phyloP scores from a whole-genome alignment of 2,329 filamentous ascomycete genomes.

The Penicillium sclerotigenum region DNA sequence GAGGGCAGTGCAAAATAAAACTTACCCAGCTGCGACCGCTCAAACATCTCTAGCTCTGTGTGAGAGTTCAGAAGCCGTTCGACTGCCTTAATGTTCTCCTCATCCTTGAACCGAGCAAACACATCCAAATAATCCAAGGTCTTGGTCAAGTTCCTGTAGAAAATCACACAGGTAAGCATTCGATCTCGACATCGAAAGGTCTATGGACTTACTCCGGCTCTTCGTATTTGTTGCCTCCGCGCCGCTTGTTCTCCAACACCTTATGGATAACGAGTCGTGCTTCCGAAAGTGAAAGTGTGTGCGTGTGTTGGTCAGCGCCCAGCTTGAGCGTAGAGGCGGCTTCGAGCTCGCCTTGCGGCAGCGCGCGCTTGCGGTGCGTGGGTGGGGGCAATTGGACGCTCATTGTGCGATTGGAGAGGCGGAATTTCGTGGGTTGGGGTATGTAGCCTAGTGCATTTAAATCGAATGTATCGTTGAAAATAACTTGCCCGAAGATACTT shows the following conservation, averaged over 20 bases:
- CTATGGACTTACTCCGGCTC: constrained; percentile 68
- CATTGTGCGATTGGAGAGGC: constrained; percentile 19
- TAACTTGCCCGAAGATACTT: not conserved
- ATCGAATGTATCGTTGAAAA: not conserved
- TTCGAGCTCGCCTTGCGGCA: constrained; percentile 69
- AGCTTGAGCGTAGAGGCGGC: constrained; percentile 76
- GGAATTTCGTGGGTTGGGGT: not conserved
- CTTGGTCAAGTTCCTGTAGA: constrained; percentile 66
- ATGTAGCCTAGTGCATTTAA: too few species aligned
- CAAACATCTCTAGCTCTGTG: constrained; percentile 78
- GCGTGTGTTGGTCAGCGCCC: constrained; percentile 89
- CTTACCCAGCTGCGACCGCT: constrained; percentile 85
- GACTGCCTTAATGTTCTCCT: constrained; percentile 92
- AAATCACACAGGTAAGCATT: not conserved
- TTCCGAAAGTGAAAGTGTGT: constrained; percentile 88
- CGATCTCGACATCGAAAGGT: not conserved
- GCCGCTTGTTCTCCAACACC: constrained; percentile 74
- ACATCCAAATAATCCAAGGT: constrained; percentile 90
- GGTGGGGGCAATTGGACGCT: constrained; percentile 36
- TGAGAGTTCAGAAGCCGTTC: constrained; percentile 79
- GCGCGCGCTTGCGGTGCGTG: constrained; percentile 42
- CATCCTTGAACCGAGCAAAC: constrained; percentile 93
- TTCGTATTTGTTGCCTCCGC: constrained; percentile 76
- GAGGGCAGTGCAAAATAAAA: constrained; percentile 13
- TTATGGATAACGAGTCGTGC: constrained; percentile 89